Percentiles rank a stretch among this genome's conserved stretches.
phyloP scores from a whole-genome alignment of 2,329 filamentous ascomycete genomes.

The Colletotrichum viniferum region DNA sequence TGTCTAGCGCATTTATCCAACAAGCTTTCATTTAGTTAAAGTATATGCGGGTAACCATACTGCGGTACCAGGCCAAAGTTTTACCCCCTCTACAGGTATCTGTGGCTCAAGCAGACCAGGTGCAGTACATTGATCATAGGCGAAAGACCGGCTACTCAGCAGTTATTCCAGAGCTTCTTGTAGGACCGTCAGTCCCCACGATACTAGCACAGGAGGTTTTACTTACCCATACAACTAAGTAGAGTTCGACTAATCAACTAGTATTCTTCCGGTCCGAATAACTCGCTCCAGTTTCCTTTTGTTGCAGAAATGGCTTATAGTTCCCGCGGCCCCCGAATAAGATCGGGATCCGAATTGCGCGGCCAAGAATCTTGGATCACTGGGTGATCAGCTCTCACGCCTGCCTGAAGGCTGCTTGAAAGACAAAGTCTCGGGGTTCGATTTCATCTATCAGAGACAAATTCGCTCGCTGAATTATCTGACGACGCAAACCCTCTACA shows the following conservation, averaged over 20 bases:
- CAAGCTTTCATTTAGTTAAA: not conserved
- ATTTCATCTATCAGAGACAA: not conserved
- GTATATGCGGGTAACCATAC: not conserved
- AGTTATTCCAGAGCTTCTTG: no score
- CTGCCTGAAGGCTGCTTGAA: not conserved
- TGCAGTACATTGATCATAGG: no score
- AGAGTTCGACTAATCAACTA: not conserved
- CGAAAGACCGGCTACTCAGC: no score
- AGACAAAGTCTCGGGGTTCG: not conserved
- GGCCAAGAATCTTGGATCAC: not conserved
- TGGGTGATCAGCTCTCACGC: not conserved
- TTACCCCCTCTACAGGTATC: no score
- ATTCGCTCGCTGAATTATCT: not conserved
- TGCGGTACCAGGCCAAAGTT: no score
- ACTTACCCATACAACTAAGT: no score
- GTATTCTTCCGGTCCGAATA: not conserved
- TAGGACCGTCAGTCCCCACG: no score
- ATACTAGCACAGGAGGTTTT: no score
- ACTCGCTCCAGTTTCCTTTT: not conserved
- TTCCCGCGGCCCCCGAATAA: not conserved
- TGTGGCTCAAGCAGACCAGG: no score
- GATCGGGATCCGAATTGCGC: not conserved
- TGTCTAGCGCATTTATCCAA: not conserved
- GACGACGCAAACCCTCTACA: fast-evolving
- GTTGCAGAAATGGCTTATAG: not conserved